A percentile compares a stretch with the other conserved stretches of the same genome.
Evolutionary conservation across 2,329 filamentous ascomycete genomes (phyloP).

Genomic region (Zopfia rhizophila): DNA sequence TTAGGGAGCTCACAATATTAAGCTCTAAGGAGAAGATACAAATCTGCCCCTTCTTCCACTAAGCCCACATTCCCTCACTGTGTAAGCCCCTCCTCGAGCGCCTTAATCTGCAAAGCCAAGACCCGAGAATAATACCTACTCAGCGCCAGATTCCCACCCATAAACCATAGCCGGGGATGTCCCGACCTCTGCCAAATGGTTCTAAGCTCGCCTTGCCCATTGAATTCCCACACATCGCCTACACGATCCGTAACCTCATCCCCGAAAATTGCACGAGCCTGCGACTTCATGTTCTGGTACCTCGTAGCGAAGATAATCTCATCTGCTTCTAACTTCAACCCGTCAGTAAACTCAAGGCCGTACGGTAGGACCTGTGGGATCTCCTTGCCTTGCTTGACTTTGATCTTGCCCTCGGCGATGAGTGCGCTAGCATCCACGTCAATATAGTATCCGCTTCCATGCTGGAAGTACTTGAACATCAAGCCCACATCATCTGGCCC

Average conservation of each 20-base stretch:
- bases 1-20: too few species aligned
- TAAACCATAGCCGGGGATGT: conserved; percentile 56
- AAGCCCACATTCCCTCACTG: too few species aligned
- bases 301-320: conserved; percentile 61
- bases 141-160: conserved; percentile 56
- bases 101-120: conserved; percentile 60
- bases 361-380: conserved; percentile 50
- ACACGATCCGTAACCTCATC: conserved; percentile 52
- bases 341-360: conserved; percentile 58
- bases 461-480: conserved; percentile 54
- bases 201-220: conserved; percentile 59
- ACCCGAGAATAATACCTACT: conserved; percentile 61
- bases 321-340: conserved; percentile 55
- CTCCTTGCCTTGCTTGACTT: conserved; percentile 53
- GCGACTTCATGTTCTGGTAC: conserved; percentile 57
- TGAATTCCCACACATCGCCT: conserved; percentile 58
- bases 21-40: too few species aligned
- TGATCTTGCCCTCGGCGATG: conserved; percentile 58
- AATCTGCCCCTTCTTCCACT: too few species aligned
- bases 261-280: conserved; percentile 53
- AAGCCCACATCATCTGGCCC: conserved; percentile 40
- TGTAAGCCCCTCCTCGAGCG: conserved; percentile 43
- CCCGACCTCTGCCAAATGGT: conserved; percentile 52
- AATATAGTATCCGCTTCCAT: conserved; percentile 60
- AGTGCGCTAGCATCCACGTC: conserved; percentile 57